Base-by-base conservation (phyloP, 2,329 filamentous ascomycete genomes). In the Cladosporium sp. region DNA sequence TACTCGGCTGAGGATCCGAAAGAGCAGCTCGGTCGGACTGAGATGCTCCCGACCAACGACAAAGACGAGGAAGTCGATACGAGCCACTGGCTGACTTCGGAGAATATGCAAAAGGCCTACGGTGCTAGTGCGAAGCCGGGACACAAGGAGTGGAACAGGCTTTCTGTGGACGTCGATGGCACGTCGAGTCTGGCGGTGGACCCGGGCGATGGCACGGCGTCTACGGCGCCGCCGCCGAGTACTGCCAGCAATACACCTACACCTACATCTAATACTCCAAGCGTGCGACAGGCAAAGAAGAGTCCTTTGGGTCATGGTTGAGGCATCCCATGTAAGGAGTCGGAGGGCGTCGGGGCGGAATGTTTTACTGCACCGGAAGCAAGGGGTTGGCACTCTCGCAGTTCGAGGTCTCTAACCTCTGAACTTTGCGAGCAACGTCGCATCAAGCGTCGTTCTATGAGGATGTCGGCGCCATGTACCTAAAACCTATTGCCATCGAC, bases 1-100 rank as follows among this genome's bases (percentile, higher is more conserved):
- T 80, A 79, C n/a, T 77, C 80, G 23, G 81, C 78, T 37, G 79
- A 80, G 23, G 72, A 78, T 53, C 77, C 78, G 0, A 74, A 73
- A 44, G 68, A 67, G 5, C 68, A 69, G 31, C 62, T 74, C 10
- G 73, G 72, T 18, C 67, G 69, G 12, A 2, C 5, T 29, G 68
- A 67, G 5, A 23, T 33, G 29, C n/a, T 3, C 21, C 70, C 12
- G 69, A 70, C 23, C 16, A 59, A 50, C 14, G 62, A 68, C 18
- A 64, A 71, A 44, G 57, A 65, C 60, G 64, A 65, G 12, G 49
- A 40, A 10, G 62, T 21, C 1, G 62, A 62, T 14, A n/a, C 61
- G 37, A 31, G 62, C 55, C 55, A 65, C 18, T 44, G 60, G 44
- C 65, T 75, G 31, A 75, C 73, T 5, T 68, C 69, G 52, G 75